These are phyloP conservation scores for Otatea glauca DNA, from an alignment of 176 grass and related monocot species.

Conservation along the genomic window DNA sequence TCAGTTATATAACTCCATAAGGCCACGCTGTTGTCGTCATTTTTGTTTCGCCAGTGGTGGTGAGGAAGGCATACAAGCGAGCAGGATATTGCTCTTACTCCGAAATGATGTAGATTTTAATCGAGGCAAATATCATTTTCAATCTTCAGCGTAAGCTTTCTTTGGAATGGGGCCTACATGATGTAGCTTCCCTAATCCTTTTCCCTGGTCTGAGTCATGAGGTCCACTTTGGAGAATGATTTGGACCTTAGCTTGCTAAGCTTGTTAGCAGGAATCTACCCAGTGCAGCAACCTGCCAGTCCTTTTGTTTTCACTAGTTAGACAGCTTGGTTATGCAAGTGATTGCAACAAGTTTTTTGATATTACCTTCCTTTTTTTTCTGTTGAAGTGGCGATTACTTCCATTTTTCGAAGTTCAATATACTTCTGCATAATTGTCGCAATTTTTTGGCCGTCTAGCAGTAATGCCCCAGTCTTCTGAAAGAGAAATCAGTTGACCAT, in stretches of 20 bases:
- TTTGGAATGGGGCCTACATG: neutral
- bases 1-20: no score
- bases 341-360: neutral
- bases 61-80: no score
- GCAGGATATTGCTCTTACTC: no score
- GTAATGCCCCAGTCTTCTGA: constrained; percentile 7
- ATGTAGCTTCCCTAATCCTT: constrained; percentile 1
- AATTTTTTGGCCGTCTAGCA: constrained; percentile 13
- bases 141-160: constrained; percentile 3
- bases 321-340: constrained; percentile 14
- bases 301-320: constrained; percentile 41
- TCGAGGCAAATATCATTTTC: neutral
- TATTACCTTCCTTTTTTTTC: neutral
- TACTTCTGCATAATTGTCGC: constrained; percentile 9
- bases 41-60: no score
- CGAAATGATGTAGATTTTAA: neutral
- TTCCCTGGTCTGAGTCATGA: constrained; percentile 2
- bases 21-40: no score
- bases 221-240: neutral
- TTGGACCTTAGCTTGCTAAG: constrained; percentile 39
- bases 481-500: constrained; percentile 29
- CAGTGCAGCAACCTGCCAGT: neutral
- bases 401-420: constrained; percentile 20
- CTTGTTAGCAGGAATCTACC: constrained; percentile 36
- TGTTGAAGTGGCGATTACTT: neutral